Evolutionary conservation across 2,329 filamentous ascomycete species (phyloP).

Genomic region (Apiospora aurea): DNA sequence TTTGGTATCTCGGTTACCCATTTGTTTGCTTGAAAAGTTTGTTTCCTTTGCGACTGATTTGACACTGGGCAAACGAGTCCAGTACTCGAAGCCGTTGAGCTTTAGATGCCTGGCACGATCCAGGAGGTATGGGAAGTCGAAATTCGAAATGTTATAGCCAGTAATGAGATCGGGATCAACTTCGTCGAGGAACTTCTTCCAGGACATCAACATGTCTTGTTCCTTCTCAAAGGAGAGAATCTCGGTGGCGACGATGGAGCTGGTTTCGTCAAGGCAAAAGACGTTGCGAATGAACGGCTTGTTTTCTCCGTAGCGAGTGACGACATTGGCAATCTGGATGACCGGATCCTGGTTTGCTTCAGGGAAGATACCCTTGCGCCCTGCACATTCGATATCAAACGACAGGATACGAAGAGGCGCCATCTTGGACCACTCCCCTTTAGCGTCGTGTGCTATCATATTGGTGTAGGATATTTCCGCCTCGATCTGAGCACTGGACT

Average conservation of each 20-base stretch:
- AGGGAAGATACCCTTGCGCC: constrained; percentile 95
- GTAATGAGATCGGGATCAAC: constrained; percentile 98
- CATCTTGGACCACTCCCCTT: constrained; percentile 98
- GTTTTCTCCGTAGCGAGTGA: constrained; percentile 91
- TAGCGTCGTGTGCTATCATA: constrained; percentile 84
- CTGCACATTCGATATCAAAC: constrained; percentile 98
- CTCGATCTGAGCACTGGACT: constrained; percentile 97
- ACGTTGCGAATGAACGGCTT: constrained; percentile 97
- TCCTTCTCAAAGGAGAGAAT: constrained; percentile 84
- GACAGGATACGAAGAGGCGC: constrained; percentile 91
- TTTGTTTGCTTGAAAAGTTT: constrained; percentile 96
- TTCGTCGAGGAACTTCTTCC: constrained; percentile 88
- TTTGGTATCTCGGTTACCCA: constrained; percentile 95
- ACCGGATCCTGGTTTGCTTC: constrained; percentile 91
- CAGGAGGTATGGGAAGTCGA: constrained; percentile 96
- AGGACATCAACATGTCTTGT: constrained; percentile 88
- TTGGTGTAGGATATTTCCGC: constrained; percentile 83
- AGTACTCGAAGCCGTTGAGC: constrained; percentile 80
- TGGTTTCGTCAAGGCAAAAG: constrained; percentile 92
- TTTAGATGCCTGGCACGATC: constrained; percentile 88
- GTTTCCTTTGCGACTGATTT: constrained; percentile 77
- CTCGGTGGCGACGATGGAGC: constrained; percentile 92
- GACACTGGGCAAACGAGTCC: constrained; percentile 78
- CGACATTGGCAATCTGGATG: constrained; percentile 97
- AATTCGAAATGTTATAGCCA: constrained; percentile 98